These are phyloP conservation scores for Ogataea salicorniae DNA, from an alignment of 805 yeast genomes.

Conservation along the genomic window DNA sequence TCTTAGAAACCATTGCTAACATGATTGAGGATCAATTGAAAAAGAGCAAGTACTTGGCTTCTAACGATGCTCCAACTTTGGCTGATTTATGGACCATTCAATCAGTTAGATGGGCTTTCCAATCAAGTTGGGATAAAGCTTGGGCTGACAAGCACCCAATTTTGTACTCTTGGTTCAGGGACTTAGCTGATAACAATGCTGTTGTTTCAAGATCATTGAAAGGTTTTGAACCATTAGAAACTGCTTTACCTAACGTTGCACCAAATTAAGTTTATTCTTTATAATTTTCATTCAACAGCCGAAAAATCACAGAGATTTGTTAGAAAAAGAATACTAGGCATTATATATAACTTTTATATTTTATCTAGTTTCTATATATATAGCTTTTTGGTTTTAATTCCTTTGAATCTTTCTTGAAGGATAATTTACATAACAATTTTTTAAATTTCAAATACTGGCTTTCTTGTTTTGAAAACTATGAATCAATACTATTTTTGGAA, in stretches of 20 bases:
- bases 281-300: too few relatives aligned
- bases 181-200: constrained; percentile 33
- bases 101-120: constrained; percentile 36
- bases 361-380: too few relatives aligned
- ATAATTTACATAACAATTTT: too few relatives aligned
- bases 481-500: too few relatives aligned
- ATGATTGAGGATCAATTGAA: constrained; percentile 31
- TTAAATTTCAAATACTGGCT: too few relatives aligned
- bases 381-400: too few relatives aligned
- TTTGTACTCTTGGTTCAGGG: constrained; percentile 39
- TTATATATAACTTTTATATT: too few relatives aligned
- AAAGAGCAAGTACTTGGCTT: constrained; percentile 32
- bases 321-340: too few relatives aligned
- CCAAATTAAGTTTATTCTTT: not conserved
- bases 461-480: too few relatives aligned
- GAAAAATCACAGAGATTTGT: too few relatives aligned
- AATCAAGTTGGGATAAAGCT: constrained; percentile 29
- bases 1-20: constrained; percentile 4
- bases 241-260: constrained; percentile 1
- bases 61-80: constrained; percentile 31
- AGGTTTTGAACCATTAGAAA: constrained; percentile 4
- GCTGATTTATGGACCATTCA: constrained; percentile 36
- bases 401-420: too few relatives aligned
- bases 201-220: constrained; percentile 4
- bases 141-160: constrained; percentile 42